These are phyloP conservation scores for Hirschioporus abietinus DNA, from an alignment of 768 basidiomycete species.

Conservation along the genomic window DNA sequence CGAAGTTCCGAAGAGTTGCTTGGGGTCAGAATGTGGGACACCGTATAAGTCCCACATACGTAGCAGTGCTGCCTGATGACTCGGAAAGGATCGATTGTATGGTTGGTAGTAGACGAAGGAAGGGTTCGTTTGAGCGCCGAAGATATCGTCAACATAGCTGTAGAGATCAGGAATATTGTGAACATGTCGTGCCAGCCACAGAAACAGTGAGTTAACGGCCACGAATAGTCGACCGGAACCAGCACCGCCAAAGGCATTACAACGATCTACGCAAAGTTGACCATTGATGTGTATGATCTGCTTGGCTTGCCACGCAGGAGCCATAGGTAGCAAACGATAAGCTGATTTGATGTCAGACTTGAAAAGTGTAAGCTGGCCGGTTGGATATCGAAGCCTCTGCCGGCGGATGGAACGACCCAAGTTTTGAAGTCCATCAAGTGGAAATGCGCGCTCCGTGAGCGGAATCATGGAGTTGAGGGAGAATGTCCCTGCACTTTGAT, in stretches of 20 bases:
- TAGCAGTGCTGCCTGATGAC: slow-evolving; percentile 29
- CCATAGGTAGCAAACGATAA: slow-evolving; percentile 21
- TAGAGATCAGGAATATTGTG: slow-evolving; percentile 16
- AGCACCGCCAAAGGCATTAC: slow-evolving; percentile 28
- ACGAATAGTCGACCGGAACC: slow-evolving; percentile 23
- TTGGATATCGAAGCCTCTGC: slow-evolving; percentile 5
- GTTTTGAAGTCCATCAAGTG: slow-evolving; percentile 30
- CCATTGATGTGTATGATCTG: slow-evolving; percentile 29
- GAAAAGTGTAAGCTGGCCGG: slow-evolving; percentile 15
- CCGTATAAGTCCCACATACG: slow-evolving; percentile 35
- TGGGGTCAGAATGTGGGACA: slow-evolving; percentile 32
- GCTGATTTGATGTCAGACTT: slow-evolving; percentile 21
- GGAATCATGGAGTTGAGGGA: slow-evolving; percentile 34
- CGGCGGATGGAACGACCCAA: slow-evolving; percentile 17
- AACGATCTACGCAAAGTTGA: slow-evolving; percentile 25
- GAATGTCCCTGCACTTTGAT: slow-evolving; percentile 32
- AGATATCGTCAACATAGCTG: slow-evolving; percentile 27
- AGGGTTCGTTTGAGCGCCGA: slow-evolving; percentile 10
- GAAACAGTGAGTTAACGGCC: slow-evolving; percentile 26
- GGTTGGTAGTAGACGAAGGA: slow-evolving; percentile 25
- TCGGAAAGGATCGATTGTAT: slow-evolving; percentile 23
- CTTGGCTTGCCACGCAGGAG: slow-evolving; percentile 26
- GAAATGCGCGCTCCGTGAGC: slow-evolving; percentile 18
- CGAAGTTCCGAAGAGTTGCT: slow-evolving; percentile 30
- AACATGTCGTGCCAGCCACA: slow-evolving; percentile 31